These are phyloP conservation scores for Penicillium sclerotigenum DNA, from an alignment of 2,329 filamentous ascomycete genomes.

Conservation along the genomic window DNA sequence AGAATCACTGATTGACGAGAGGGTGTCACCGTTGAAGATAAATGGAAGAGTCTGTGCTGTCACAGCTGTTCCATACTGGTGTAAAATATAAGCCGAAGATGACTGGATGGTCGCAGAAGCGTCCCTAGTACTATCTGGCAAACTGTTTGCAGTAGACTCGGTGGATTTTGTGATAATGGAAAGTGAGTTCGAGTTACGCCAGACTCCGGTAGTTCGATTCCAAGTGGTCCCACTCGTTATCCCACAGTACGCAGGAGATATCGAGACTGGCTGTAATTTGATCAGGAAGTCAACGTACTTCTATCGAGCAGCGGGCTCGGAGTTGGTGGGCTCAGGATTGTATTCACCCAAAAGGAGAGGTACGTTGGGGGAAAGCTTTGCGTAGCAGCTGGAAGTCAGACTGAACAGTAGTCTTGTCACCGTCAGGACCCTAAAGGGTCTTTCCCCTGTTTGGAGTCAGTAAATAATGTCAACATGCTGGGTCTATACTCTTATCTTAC, in stretches of 20 bases:
- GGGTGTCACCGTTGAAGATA: slow-evolving; percentile 54
- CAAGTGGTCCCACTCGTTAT: slow-evolving; percentile 57
- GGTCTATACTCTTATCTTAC: slow-evolving; percentile 15
- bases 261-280: slow-evolving; percentile 50
- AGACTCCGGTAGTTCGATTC: slow-evolving; percentile 51
- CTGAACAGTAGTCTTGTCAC: slow-evolving; percentile 51
- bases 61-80: slow-evolving; percentile 48
- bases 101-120: slow-evolving; percentile 44
- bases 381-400: slow-evolving; percentile 52
- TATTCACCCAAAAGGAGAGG: slow-evolving; percentile 60
- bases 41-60: slow-evolving; percentile 48
- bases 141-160: slow-evolving; percentile 47
- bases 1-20: slow-evolving; percentile 43
- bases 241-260: slow-evolving; percentile 56
- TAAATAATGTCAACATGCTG: slow-evolving; percentile 28
- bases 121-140: slow-evolving; percentile 54
- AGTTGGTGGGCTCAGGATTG: slow-evolving; percentile 49
- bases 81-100: slow-evolving; percentile 56
- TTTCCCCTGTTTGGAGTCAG: slow-evolving; percentile 54
- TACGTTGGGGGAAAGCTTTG: slow-evolving; percentile 54
- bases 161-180: slow-evolving; percentile 49
- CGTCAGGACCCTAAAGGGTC: slow-evolving; percentile 57
- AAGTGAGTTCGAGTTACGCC: slow-evolving; percentile 51
- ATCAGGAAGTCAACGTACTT: slow-evolving; percentile 57
- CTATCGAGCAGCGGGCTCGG: slow-evolving; percentile 57